Evolutionary conservation across 345 rosid genomes (phyloP).

Genomic region (Pistacia vera): DNA sequence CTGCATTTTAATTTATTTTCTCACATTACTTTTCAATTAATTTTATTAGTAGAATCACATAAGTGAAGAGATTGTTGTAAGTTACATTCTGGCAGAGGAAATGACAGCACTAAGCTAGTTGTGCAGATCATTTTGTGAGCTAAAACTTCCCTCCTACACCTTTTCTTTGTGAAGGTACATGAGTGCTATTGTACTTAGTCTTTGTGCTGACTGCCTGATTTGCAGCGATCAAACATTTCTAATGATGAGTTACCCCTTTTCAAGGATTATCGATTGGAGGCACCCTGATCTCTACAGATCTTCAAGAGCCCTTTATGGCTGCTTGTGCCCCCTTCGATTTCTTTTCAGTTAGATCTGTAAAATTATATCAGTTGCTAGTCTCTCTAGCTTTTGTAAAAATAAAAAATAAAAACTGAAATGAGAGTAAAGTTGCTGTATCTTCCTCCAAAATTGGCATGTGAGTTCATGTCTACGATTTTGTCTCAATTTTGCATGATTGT

Average conservation of each 20-base stretch:
- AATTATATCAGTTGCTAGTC: background rate
- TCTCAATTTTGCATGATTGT: background rate
- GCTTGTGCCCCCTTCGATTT: background rate
- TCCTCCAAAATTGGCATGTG: background rate
- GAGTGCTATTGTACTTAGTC: background rate
- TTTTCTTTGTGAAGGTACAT: no score
- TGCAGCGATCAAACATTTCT: background rate
- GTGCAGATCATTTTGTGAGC: no score
- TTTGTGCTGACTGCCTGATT: no score
- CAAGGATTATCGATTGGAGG: background rate
- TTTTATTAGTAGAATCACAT: background rate
- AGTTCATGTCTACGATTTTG: constrained; percentile 2
- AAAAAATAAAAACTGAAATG: no score
- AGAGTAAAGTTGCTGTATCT: no score
- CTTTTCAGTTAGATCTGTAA: background rate
- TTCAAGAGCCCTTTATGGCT: background rate
- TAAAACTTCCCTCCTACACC: no score
- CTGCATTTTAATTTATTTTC: background rate
- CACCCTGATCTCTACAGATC: background rate
- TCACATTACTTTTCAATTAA: background rate
- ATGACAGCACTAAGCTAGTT: no score
- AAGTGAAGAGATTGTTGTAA: background rate
- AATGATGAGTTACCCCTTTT: background rate
- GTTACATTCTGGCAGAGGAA: background rate
- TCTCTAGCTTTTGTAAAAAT: no score